Base-by-base conservation (phyloP, 73 alveolate species). In the Tetrahymena borealis region DNA sequence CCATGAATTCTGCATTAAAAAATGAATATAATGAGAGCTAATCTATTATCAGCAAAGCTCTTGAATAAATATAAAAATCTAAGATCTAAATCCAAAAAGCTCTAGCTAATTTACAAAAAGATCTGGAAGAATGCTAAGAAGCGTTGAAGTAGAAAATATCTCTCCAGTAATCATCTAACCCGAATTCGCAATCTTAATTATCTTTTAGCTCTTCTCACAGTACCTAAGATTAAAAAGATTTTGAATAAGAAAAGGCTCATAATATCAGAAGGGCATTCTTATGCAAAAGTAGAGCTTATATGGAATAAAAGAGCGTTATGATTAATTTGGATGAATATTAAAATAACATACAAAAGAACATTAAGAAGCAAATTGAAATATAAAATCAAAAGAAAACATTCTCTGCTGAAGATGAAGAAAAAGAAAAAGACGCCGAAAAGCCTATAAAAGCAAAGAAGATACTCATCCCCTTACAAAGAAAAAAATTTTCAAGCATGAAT, bases 1-100 rank as follows among this genome's bases (percentile, higher is more conserved):
- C 97, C 0, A 78, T 93, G 39, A 40, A 90, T 39, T 90, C 60
- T 33, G 97, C 95, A 6, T 78, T 92, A 38, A 20, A 79, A 85
- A 92, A 90, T 35, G 42, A 94, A 20, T 91, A 39, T 41, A 35
- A 91, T 60, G 38, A 60, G 28, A 60, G 85, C 28, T 60, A 60
- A 60, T 60, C 85, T 18, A 60, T 60, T n/a, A 60, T 60, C 28
- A 60, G 28, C 13, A 60, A 60, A 60, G 85, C 85, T 15, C 28
- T 60, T 10, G 85, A 60, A 60, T 60, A 18, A 9, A 10, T 60
- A 16, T 6, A 60, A 9, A 60, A 60, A 60, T 60, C 85, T 9
- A 60, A 60, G 13, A 9, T 60, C 9, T 60, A 18, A 11, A 60
- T 60, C 85, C 35, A 60, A n/a, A 60, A 60, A 60, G 85, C 85